phyloP scores from a whole-genome alignment of 371 early-diverging fungal genomes.

The Mucor lusitanicus region DNA sequence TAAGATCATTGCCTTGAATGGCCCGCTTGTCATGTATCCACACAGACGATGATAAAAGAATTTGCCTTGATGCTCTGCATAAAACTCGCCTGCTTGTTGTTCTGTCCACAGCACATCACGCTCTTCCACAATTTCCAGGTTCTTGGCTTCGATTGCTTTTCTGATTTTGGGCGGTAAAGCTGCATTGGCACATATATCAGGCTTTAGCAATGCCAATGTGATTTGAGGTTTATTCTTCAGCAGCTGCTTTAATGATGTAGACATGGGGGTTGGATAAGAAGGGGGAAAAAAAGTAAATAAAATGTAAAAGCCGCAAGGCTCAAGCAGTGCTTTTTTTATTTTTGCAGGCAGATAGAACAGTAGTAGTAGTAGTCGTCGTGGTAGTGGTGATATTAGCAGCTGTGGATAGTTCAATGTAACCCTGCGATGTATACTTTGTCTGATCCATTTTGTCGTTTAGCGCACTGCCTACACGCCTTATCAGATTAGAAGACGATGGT shows the following conservation, averaged over 20 bases:
- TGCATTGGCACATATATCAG: slow-evolving; percentile 74
- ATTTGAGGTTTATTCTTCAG: slow-evolving; percentile 21
- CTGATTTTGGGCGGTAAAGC: slow-evolving; percentile 37
- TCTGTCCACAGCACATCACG: slow-evolving; percentile 61
- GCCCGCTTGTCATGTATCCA: slow-evolving; percentile 74
- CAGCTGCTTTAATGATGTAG: background rate
- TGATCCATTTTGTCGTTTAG: slow-evolving; percentile 15
- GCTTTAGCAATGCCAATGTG: slow-evolving; percentile 78
- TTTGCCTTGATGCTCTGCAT: slow-evolving; percentile 66
- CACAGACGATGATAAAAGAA: slow-evolving; percentile 71
- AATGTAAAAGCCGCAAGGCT: background rate
- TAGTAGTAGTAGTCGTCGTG: no score
- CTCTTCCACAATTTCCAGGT: slow-evolving; percentile 48
- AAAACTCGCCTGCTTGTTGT: slow-evolving; percentile 63
- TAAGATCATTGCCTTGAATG: slow-evolving; percentile 61
- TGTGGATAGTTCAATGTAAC: slow-evolving; percentile 10
- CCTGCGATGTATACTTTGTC: slow-evolving; percentile 18
- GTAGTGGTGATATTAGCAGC: background rate
- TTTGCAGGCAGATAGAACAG: background rate
- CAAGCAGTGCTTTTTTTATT: background rate
- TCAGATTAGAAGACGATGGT: background rate
- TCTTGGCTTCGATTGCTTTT: slow-evolving; percentile 45
- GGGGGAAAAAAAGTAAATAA: background rate
- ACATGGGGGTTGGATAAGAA: background rate
- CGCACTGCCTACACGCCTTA: slow-evolving; percentile 7